Evolutionary conservation across 1,284 basidiomycete genomes (phyloP).

Genomic region (Volvariella volvacea): DNA sequence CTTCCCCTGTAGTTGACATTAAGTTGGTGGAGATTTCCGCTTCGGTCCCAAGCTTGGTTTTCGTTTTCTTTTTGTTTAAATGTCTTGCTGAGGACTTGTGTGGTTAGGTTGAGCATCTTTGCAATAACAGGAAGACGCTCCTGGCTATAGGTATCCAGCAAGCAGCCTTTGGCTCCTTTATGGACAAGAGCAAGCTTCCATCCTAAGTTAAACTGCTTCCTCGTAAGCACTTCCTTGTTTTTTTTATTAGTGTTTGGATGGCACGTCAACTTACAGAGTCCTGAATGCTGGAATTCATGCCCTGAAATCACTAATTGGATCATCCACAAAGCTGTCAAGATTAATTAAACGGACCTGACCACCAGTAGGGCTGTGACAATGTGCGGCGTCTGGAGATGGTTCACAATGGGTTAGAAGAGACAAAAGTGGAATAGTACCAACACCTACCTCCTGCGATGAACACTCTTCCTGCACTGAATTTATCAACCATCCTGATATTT

Average conservation of each 20-base stretch:
- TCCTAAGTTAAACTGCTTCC: slow-evolving; percentile 33
- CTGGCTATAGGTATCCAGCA: slow-evolving; percentile 19
- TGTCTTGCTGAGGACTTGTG: slow-evolving; percentile 8
- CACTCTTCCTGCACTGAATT: background rate
- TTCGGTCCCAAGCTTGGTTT: slow-evolving; percentile 16
- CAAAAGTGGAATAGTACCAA: too few species aligned
- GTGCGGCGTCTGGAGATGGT: slow-evolving; percentile 15
- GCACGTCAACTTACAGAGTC: slow-evolving; percentile 30
- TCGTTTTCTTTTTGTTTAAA: slow-evolving; percentile 10
- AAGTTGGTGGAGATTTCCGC: slow-evolving; percentile 23
- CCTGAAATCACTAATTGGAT: slow-evolving; percentile 10
- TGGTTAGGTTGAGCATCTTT: slow-evolving; percentile 20
- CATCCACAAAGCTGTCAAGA: too few species aligned
- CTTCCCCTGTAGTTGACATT: slow-evolving; percentile 20
- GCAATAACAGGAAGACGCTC: slow-evolving; percentile 24
- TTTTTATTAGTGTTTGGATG: too few species aligned
- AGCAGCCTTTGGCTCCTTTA: slow-evolving; percentile 17
- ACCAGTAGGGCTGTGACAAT: slow-evolving; percentile 19
- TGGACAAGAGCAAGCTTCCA: slow-evolving; percentile 36
- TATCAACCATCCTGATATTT: slow-evolving; percentile 1
- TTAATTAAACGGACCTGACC: slow-evolving; percentile 9
- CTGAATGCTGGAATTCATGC: slow-evolving; percentile 31
- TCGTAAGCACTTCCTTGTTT: too few species aligned
- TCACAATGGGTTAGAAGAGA: background rate
- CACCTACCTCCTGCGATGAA: background rate